These are phyloP conservation scores for Leishmania aethiopica DNA, from an alignment of 208 protist genomes.

Conservation along the genomic window DNA sequence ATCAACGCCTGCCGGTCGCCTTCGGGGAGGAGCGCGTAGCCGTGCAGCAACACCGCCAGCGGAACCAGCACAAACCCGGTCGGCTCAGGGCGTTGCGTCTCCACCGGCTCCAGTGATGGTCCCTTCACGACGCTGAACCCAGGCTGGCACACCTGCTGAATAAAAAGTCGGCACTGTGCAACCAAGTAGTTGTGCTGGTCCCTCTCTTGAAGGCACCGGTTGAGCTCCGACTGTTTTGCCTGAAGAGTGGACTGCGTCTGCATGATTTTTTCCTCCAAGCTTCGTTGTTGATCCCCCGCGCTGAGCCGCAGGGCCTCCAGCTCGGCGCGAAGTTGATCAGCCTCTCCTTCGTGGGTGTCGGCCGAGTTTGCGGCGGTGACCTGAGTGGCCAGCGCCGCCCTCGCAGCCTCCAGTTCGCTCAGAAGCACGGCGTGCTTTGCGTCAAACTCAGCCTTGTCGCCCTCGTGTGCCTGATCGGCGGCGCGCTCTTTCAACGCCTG, in stretches of 20 bases:
- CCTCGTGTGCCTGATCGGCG: background rate
- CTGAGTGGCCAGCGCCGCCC: background rate
- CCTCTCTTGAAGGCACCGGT: slow-evolving; percentile 19
- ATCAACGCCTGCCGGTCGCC: slow-evolving; percentile 70
- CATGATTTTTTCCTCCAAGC: slow-evolving; percentile 38
- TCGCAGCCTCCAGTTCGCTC: slow-evolving; percentile 1
- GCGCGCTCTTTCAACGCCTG: background rate
- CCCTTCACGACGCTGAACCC: slow-evolving; percentile 87
- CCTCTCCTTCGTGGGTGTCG: background rate
- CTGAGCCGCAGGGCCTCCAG: slow-evolving; percentile 24
- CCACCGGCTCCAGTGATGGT: slow-evolving; percentile 69
- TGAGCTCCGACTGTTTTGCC: slow-evolving; percentile 14
- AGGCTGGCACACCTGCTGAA: slow-evolving; percentile 80
- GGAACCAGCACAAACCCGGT: slow-evolving; percentile 86
- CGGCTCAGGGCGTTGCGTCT: slow-evolving; percentile 62
- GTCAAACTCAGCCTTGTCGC: slow-evolving; percentile 3
- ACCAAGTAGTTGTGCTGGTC: slow-evolving; percentile 51
- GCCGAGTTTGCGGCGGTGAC: background rate
- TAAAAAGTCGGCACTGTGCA: slow-evolving; percentile 76
- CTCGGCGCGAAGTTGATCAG: slow-evolving; percentile 17
- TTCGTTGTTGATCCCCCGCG: slow-evolving; percentile 28
- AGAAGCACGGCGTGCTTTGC: slow-evolving; percentile 6
- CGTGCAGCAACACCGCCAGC: slow-evolving; percentile 72
- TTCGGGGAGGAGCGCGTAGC: slow-evolving; percentile 74
- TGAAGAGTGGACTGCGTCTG: slow-evolving; percentile 32